phyloP scores from a whole-genome alignment of 148 eudicot genomes.

The Camellia granthamiana region DNA sequence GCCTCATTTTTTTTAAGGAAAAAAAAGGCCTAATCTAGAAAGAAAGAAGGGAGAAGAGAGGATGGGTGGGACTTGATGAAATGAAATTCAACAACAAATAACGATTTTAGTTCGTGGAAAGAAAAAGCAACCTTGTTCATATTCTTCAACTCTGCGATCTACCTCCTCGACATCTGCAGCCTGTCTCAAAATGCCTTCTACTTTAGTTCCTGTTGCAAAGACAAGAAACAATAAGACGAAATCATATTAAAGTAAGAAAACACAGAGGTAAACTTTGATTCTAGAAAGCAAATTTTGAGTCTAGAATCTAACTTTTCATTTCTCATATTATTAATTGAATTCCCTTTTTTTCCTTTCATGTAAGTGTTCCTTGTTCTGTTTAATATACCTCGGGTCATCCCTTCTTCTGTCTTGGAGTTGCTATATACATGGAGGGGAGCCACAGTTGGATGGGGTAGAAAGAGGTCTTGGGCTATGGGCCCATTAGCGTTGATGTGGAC shows the following conservation, averaged over 20 bases:
- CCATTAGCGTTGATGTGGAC: no score
- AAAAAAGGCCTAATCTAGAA: neutral
- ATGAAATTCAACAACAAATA: neutral
- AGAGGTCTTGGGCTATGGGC: no score
- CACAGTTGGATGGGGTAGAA: no score
- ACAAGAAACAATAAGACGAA: constrained; percentile 9
- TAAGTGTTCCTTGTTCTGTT: no score
- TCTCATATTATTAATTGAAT: neutral
- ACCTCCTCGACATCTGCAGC: constrained; percentile 99
- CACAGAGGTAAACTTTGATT: neutral
- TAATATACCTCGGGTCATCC: no score
- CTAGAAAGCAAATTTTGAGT: neutral
- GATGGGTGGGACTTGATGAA: no score
- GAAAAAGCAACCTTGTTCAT: constrained; percentile 70
- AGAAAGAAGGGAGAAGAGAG: neutral
- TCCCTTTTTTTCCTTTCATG: neutral
- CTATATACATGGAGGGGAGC: no score
- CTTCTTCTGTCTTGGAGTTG: no score
- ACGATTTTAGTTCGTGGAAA: neutral
- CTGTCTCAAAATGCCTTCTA: constrained; percentile 95
- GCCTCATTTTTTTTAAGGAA: neutral
- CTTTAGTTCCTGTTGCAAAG: constrained; percentile 52
- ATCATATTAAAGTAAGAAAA: neutral
- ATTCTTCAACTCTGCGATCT: constrained; percentile 89
- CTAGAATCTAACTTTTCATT: neutral